A percentile compares a stretch with the other conserved stretches of the same genome.
Conservation (phyloP, 495 filamentous ascomycete genomes). For the Echria macrotheca region DNA sequence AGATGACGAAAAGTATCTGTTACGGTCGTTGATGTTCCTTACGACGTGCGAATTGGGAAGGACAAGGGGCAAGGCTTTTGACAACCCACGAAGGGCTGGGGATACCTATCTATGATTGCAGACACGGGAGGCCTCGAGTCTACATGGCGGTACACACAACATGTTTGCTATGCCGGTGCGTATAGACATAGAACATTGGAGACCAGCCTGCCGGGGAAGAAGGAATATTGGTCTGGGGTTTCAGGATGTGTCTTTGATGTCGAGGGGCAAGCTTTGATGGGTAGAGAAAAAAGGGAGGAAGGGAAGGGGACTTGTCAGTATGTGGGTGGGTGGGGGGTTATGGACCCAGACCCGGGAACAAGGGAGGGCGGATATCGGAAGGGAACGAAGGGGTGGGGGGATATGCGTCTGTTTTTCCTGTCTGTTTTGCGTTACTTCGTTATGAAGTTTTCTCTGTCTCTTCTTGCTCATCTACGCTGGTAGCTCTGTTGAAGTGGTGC, state of each 20-base stretch:
- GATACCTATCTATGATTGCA: too few species aligned
- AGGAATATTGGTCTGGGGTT: not conserved
- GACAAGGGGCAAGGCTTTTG: not conserved
- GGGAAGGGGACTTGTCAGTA: not conserved
- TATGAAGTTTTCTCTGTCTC: conserved; percentile 47
- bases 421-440: conserved; percentile 10
- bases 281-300: conserved; percentile 1
- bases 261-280: not conserved
- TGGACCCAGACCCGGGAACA: not conserved
- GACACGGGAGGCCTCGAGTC: too few species aligned
- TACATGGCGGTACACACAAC: not conserved
- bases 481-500: conserved; percentile 40
- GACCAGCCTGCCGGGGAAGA: not conserved
- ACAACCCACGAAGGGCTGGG: too few species aligned
- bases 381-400: not conserved
- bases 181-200: conserved; percentile 6
- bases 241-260: not conserved
- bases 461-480: conserved; percentile 55
- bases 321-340: too few species aligned
- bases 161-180: conserved; percentile 1
- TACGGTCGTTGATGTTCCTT: too few species aligned
- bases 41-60: not conserved
- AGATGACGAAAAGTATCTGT: not conserved
- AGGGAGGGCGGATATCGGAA: not conserved
- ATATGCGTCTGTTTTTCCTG: not conserved